phyloP scores from a whole-genome alignment of 1,284 basidiomycete species.

The Termitomyces sp. region DNA sequence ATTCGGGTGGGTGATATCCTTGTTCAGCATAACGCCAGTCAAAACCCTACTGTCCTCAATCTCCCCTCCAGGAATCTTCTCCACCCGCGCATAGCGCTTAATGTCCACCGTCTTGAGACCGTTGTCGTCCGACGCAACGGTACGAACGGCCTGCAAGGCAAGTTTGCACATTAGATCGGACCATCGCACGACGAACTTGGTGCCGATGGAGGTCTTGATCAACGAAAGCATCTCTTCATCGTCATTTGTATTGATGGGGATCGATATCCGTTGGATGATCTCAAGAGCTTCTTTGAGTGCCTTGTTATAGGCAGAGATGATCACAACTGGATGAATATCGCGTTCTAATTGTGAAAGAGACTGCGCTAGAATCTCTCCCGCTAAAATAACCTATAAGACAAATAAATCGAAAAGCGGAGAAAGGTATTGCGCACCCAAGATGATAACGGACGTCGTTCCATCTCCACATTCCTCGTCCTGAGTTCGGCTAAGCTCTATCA shows the following conservation, averaged over 20 bases:
- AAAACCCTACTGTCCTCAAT: slow-evolving; percentile 91
- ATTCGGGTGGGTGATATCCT: slow-evolving; percentile 97
- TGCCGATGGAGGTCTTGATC: slow-evolving; percentile 99
- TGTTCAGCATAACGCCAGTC: slow-evolving; percentile 95
- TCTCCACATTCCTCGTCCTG: slow-evolving; percentile 99
- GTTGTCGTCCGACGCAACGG: slow-evolving; percentile 64
- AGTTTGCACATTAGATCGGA: slow-evolving; percentile 96
- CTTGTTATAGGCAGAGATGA: slow-evolving; percentile 97
- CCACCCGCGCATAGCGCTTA: slow-evolving; percentile 96
- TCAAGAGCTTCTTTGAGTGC: slow-evolving; percentile 89
- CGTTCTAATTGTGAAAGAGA: slow-evolving; percentile 90
- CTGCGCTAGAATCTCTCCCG: slow-evolving; percentile 98
- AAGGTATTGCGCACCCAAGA: slow-evolving; percentile 63
- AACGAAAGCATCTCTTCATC: slow-evolving; percentile 93
- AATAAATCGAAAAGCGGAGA: neutral
- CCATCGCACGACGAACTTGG: slow-evolving; percentile 97
- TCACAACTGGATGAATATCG: slow-evolving; percentile 97
- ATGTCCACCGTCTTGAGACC: slow-evolving; percentile 89
- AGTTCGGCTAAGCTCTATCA: slow-evolving; percentile 97
- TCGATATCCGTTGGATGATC: slow-evolving; percentile 83
- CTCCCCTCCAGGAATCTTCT: slow-evolving; percentile 96
- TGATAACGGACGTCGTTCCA: slow-evolving; percentile 97
- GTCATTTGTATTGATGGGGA: slow-evolving; percentile 84
- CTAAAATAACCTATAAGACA: slow-evolving; percentile 35
- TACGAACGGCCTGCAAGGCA: slow-evolving; percentile 89